Conservation (phyloP, 2,329 filamentous ascomycete genomes). For the Akanthomyces dipterigenus region DNA sequence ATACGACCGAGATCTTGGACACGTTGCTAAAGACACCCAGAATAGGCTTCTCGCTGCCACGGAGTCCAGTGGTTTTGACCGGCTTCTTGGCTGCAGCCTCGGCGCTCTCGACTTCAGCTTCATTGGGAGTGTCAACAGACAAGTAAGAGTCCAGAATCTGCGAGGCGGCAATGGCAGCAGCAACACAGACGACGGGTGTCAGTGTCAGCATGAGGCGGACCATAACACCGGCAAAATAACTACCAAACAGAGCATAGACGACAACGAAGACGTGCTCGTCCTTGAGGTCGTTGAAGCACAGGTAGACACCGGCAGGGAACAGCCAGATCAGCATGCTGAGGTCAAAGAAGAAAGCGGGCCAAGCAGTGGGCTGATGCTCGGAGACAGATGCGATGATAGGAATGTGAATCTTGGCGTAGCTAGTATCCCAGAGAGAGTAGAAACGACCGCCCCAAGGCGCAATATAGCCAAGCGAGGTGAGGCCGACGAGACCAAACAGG, state of each 20-base stretch:
- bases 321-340: slow-evolving; percentile 98
- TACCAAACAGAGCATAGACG: slow-evolving; percentile 92
- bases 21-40: slow-evolving; percentile 77
- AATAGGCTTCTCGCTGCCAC: slow-evolving; percentile 63
- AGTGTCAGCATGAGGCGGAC: slow-evolving; percentile 97
- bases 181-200: slow-evolving; percentile 92
- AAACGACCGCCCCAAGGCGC: slow-evolving; percentile 97
- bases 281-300: slow-evolving; percentile 88
- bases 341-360: slow-evolving; percentile 99
- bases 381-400: slow-evolving; percentile 99
- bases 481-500: slow-evolving; percentile 68
- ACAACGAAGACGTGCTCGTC: slow-evolving; percentile 98
- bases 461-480: slow-evolving; percentile 85
- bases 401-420: slow-evolving; percentile 96
- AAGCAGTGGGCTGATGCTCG: slow-evolving; percentile 96
- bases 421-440: slow-evolving; percentile 98
- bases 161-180: slow-evolving; percentile 82
- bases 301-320: slow-evolving; percentile 95
- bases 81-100: slow-evolving; percentile 53
- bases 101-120: slow-evolving; percentile 40
- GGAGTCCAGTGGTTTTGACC: slow-evolving; percentile 49
- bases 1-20: slow-evolving; percentile 74
- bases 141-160: slow-evolving; percentile 85
- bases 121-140: slow-evolving; percentile 54
- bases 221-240: slow-evolving; percentile 99